phyloP scores from a whole-genome alignment of 2,329 filamentous ascomycete genomes.

The Ophiostoma sp. region DNA sequence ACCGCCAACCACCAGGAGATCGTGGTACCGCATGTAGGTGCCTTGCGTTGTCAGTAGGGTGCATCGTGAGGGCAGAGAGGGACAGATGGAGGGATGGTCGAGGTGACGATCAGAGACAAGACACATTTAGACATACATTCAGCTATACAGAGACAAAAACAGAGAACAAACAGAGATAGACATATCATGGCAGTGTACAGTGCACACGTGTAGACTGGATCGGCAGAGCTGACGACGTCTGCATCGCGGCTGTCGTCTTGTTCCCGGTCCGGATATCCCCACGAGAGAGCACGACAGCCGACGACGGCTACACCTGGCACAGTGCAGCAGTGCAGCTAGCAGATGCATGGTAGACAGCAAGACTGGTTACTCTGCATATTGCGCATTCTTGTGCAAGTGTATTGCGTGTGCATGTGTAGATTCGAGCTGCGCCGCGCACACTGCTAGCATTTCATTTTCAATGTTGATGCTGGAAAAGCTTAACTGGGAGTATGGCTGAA shows the following conservation, averaged over 20 bases:
- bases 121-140: no score
- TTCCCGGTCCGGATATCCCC: conserved; percentile 4
- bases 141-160: not conserved
- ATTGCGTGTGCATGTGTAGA: conserved; percentile 1
- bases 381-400: not conserved
- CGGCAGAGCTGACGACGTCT: conserved; percentile 12
- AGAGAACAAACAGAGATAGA: not conserved
- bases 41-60: not conserved
- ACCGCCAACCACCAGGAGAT: not conserved
- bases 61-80: not conserved
- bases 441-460: no score
- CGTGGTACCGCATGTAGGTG: not conserved
- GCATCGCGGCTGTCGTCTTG: conserved; percentile 7
- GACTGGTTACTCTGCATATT: not conserved
- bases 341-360: not conserved
- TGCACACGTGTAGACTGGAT: not conserved
- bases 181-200: not conserved
- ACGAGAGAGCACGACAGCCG: not conserved
- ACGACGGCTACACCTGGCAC: not conserved
- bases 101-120: no score
- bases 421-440: no score
- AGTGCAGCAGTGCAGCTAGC: not conserved
- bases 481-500: no score
- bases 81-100: no score
- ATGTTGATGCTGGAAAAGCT: not conserved